These are phyloP conservation scores for Naegleria lovaniensis DNA, from an alignment of 208 protist species.

Conservation along the genomic window DNA sequence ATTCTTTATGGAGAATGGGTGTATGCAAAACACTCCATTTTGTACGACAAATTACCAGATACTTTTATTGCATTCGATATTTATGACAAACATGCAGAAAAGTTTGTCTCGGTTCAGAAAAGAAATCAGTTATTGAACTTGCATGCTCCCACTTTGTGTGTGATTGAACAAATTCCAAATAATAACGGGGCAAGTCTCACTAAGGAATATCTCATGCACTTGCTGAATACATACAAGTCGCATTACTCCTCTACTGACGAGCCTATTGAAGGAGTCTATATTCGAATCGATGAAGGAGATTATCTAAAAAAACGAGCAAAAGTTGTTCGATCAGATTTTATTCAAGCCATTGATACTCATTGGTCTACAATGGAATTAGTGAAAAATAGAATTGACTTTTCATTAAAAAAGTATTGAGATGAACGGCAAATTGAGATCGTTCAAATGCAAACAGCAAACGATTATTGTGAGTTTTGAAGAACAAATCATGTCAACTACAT, in stretches of 20 bases:
- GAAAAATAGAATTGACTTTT: constrained; percentile 21
- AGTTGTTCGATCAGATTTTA: constrained; percentile 34
- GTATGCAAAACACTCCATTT: constrained; percentile 43
- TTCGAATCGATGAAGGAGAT: constrained; percentile 29
- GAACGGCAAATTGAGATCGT: too few relatives aligned
- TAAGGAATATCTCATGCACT: not conserved
- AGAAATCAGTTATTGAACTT: constrained; percentile 24
- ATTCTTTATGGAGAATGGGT: constrained; percentile 53
- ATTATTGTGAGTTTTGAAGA: too few relatives aligned
- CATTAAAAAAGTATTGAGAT: not conserved
- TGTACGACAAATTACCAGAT: constrained; percentile 42
- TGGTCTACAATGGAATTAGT: not conserved
- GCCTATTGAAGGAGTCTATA: constrained; percentile 34
- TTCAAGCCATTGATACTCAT: constrained; percentile 34
- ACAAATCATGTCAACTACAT: too few relatives aligned
- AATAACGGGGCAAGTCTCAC: not conserved
- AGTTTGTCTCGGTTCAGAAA: constrained; percentile 13
- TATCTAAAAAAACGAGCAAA: constrained; percentile 34
- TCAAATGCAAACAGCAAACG: too few relatives aligned
- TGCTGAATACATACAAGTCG: not conserved
- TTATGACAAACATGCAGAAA: constrained; percentile 37
- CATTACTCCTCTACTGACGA: not conserved
- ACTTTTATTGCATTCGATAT: constrained; percentile 52
- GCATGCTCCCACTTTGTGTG: not conserved
- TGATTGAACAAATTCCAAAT: not conserved